These are phyloP conservation scores for Microthlaspi erraticum DNA, from an alignment of 345 rosid genomes.

Conservation along the genomic window DNA sequence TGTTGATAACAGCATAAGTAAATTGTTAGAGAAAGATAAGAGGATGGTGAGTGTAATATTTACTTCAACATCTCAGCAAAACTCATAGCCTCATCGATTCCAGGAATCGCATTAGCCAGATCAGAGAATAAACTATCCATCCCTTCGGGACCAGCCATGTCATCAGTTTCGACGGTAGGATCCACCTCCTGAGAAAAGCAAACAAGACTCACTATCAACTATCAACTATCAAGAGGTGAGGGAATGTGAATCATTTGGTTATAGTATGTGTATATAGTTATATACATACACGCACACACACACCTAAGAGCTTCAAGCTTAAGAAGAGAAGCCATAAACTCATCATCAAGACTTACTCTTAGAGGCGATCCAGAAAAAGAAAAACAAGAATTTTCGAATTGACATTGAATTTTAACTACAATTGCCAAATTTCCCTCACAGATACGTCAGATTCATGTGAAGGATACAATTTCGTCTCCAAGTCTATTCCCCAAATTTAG, in stretches of 20 bases:
- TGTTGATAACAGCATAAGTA: not conserved
- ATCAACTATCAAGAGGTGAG: constrained; percentile 1
- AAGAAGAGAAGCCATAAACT: not conserved
- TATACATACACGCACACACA: constrained; percentile 1
- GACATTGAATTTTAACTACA: too few relatives aligned
- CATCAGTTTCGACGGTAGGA: constrained; percentile 93
- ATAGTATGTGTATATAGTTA: not conserved
- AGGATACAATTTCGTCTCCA: too few relatives aligned
- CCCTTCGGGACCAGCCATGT: constrained; percentile 67
- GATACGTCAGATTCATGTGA: too few relatives aligned
- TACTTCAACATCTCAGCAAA: constrained; percentile 99
- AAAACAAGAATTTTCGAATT: too few relatives aligned
- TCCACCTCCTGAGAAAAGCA: constrained; percentile 79
- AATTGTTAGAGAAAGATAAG: not conserved
- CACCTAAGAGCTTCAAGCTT: constrained; percentile 6
- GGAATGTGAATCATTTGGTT: constrained; percentile 1
- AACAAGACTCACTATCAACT: constrained; percentile 30
- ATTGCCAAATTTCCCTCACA: too few relatives aligned
- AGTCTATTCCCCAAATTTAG: not conserved
- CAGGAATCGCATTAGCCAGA: constrained; percentile 95
- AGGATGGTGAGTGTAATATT: constrained; percentile 26
- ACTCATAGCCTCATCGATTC: constrained; percentile 99
- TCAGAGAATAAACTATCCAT: constrained; percentile 93
- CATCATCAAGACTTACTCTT: not conserved
- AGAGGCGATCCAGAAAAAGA: not conserved